phyloP scores from a whole-genome alignment of 805 yeast species.

The Dipodascus geniculatus region DNA sequence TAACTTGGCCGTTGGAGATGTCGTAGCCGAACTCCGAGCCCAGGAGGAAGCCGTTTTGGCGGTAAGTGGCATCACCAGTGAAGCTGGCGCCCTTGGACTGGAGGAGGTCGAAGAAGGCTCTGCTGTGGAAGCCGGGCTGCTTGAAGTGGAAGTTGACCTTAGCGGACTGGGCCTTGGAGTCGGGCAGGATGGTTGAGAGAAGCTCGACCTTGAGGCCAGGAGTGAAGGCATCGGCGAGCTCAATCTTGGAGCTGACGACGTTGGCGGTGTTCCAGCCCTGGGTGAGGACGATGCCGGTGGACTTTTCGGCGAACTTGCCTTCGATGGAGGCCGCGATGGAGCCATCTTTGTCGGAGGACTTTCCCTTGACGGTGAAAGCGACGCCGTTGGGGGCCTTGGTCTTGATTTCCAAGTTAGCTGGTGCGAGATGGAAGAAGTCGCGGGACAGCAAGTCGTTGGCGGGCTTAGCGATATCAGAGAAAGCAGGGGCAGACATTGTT shows the following conservation, averaged over 20 bases:
- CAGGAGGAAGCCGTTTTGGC: constrained; percentile 92
- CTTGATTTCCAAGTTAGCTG: constrained; percentile 80
- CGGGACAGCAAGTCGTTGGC: constrained; percentile 79
- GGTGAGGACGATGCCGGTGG: constrained; percentile 82
- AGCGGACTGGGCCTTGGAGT: constrained; percentile 65
- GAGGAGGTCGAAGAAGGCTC: constrained; percentile 88
- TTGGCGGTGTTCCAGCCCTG: constrained; percentile 98
- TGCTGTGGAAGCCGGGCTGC: constrained; percentile 87
- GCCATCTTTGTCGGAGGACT: constrained; percentile 64
- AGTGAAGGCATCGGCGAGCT: constrained; percentile 80
- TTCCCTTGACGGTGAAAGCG: constrained; percentile 87
- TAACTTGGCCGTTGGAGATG: constrained; percentile 81
- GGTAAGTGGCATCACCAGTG: constrained; percentile 88
- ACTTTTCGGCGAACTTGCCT: constrained; percentile 86
- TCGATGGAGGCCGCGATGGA: constrained; percentile 82
- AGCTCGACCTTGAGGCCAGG: constrained; percentile 93
- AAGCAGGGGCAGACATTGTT: constrained; percentile 73
- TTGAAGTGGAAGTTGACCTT: constrained; percentile 82
- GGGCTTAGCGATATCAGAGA: constrained; percentile 85
- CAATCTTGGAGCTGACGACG: constrained; percentile 83
- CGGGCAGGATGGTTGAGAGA: constrained; percentile 80
- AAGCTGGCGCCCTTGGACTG: constrained; percentile 75
- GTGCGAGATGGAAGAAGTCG: constrained; percentile 88
- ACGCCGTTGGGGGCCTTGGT: constrained; percentile 96
- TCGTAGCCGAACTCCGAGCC: constrained; percentile 98